phyloP scores from a whole-genome alignment of 2,329 filamentous ascomycete species.

The Corynespora cassiicola region DNA sequence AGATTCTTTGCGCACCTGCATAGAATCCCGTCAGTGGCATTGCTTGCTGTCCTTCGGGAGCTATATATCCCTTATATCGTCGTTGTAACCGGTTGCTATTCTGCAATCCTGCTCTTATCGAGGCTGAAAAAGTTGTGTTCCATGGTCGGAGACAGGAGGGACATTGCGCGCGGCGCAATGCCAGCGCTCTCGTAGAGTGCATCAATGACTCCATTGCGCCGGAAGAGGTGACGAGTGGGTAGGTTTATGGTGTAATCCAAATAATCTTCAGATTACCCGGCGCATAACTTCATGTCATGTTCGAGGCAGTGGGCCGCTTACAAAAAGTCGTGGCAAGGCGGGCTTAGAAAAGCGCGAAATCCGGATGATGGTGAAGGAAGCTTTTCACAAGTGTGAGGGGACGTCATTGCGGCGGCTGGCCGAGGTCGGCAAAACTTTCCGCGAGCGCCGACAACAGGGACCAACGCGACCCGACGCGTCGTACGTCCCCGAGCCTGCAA shows the following conservation, averaged over 20 bases:
- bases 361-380: too few species aligned
- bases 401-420: constrained; percentile 39
- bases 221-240: too few species aligned
- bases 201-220: constrained; percentile 27
- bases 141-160: constrained; percentile 28
- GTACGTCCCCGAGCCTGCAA: constrained; percentile 32
- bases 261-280: too few species aligned
- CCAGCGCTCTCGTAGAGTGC: constrained; percentile 18
- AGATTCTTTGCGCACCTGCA: constrained; percentile 27
- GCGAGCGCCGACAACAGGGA: constrained; percentile 24
- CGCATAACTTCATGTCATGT: constrained; percentile 4
- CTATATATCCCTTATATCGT: constrained; percentile 44
- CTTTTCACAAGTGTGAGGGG: too few species aligned
- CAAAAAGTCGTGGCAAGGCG: too few species aligned
- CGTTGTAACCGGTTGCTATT: constrained; percentile 42
- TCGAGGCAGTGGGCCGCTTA: constrained; percentile 1
- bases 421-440: constrained; percentile 34
- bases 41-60: constrained; percentile 45
- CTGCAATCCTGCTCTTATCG: constrained; percentile 32
- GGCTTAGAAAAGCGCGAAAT: too few species aligned
- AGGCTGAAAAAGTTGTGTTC: constrained; percentile 7
- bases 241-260: too few species aligned
- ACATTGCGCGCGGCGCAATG: constrained; percentile 31
- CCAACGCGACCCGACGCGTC: constrained; percentile 27
- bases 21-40: constrained; percentile 47